Evolutionary conservation across 2,329 filamentous ascomycete species (phyloP), one percentile per base, ranked within the genome.

Genomic region (Aureobasidium mangrovei): DNA sequence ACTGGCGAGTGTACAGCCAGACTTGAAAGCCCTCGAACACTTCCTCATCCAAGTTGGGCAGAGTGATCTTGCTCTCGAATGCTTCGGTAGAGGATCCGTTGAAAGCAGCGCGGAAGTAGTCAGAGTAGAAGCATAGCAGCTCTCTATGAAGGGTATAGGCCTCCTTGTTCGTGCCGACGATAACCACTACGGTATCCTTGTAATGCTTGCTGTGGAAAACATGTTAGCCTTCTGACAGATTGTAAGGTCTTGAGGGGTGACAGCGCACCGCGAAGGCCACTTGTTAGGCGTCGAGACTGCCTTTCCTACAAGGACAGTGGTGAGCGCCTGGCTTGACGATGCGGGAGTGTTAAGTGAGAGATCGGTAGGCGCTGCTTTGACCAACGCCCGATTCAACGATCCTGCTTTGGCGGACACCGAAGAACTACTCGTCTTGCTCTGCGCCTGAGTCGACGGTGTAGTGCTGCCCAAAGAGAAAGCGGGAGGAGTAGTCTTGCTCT

Each of bases 21-120:
- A 40, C 49, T 4, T 58, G 43, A 39, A 60, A 56, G 4, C 32
- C 24, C n/a, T 43, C 41, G 26, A 61, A 60, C 4, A 42, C 28
- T 4, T 47, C 36, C 2, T 47, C 43, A n/a, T 59, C 42, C 1
- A 55, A 47, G 7, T 59, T 56, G 4, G 38, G 33, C 2, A 62
- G 54, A 7, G 54, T n/a, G 9, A 62, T 56, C 7, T 33, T 41
- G 18, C 53, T 32, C 12, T 51, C 56, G 3, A 31, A 32, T 9
- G 53, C 55, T 47, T 58, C 57, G 7, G 46, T 42, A 28, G 42
- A 52, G 7, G n/a, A n/a, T 24, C 58, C 56, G 6, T 55, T 43
- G 24, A 62, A 47, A 3, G 56, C 56, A 18, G 55, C 46, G 39
- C 56, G 51, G 44, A 61, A 59, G 55, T 57, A 60, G 8, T 55